Evolutionary conservation across 805 yeast species (phyloP), one percentile per base, ranked within the genome.

Genomic region (Metschnikowia cerradonensis): DNA sequence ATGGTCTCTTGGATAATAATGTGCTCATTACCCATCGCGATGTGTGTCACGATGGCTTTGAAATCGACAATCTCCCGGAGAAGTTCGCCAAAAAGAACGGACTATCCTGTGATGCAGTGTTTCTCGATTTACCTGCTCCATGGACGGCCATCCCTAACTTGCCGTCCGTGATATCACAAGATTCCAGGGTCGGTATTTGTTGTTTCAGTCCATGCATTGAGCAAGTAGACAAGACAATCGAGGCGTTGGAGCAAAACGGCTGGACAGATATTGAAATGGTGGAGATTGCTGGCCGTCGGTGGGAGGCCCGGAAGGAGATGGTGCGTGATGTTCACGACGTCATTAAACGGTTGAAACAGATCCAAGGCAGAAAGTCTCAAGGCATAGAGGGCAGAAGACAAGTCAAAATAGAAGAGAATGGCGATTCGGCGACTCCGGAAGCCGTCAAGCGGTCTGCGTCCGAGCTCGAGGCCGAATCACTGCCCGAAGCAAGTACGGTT

Each of bases 171-270:
- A 76, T 88, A 14, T 70, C 86, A 7, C 66, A 71, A 7, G 70
- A 70, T 17, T 72, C 76, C 49, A 73, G 76, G 26, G 88, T 83
- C 20, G 83, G 87, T 2, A 78, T 94, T 48, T 94, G 99, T 69
- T 94, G 99, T 68, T 94, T 94, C 64, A 88, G 96, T 37, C 99
- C 99, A 8, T 94, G 99, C 68, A 88, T 94, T 44, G 99, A 94
- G 69, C 99, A 94, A 71, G 99, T 94, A 3, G 86, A 86, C 51
- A 85, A 88, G 64, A 88, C 98, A 0, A 82, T 92, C 11, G 85
- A 81, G 56, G 85, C 88, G 0, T 71, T 94, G 51, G 83, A 85
- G 57, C 78, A 73, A 33, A 66, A 83, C 40, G 96, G 96, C 0
- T 94, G 97, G 96, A 77, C 80, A 4, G 78, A 81, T 15, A 83